Evolutionary conservation across 805 yeast genomes (phyloP), one percentile per base, ranked within the genome.

Genomic region (Alloascoidea hylecoeti): DNA sequence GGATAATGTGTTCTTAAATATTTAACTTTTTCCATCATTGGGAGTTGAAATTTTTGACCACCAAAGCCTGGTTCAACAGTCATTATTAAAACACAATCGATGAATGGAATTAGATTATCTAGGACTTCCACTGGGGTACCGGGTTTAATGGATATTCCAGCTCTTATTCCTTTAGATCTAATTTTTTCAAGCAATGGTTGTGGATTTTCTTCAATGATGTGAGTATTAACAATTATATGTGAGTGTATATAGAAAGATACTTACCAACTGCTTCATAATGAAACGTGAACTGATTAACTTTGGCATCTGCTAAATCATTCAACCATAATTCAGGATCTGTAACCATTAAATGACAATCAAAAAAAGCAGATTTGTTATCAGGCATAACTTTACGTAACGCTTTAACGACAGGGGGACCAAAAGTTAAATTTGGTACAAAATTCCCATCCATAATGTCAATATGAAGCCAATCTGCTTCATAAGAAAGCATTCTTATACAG

Each of bases 51-150:
- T 57, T 80, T 81, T 62, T 92, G 98, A 35, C 98, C 98, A 16
- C 98, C 98, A 56, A 92, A 89, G 0, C 98, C 98, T 12, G 98
- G 98, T 62, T 92, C 98, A 27, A 92, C 97, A 2, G 98, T 92
- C 97, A 89, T 92, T 34, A 92, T 79, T 41, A 92, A 67, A n/a
- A 84, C 88, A 96, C 89, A 84, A 57, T 92, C 97, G 47, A 89
- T 66, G 40, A 72, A 63, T 36, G 78, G 78, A 17, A 78, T 89
- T 42, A 83, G 61, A 18, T 83, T 88, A 49, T 66, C 76, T 34
- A 88, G 68, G 2, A 73, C 94, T 41, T 80, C 92, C 16, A 83
- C 92, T 0, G 88, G 74, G 1, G 98, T 92, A 33, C 79, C 82
- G 41, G 98, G 98, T 59, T 89, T 89, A 49, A 92, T 68, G 4